These are phyloP conservation scores for Podospora pseudopauciseta DNA, from an alignment of 495 filamentous ascomycete genomes.

Conservation along the genomic window DNA sequence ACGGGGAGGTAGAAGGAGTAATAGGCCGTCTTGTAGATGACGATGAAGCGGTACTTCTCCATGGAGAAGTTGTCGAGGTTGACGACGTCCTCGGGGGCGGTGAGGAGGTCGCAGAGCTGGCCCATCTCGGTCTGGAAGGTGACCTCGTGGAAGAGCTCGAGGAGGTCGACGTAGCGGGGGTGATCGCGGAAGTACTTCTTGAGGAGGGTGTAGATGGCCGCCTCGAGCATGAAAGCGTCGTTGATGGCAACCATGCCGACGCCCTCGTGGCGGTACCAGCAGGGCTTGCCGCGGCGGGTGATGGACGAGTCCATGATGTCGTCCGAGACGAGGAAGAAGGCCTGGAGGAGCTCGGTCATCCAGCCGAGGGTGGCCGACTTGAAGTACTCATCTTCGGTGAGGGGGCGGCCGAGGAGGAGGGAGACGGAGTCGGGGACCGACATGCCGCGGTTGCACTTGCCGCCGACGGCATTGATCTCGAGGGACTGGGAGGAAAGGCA, in stretches of 20 bases:
- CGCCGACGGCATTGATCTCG: conserved; percentile 80
- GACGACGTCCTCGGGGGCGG: conserved; percentile 87
- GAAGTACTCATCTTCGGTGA: conserved; percentile 79
- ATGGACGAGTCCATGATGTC: conserved; percentile 97
- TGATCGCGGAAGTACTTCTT: conserved; percentile 89
- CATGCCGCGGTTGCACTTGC: conserved; percentile 98
- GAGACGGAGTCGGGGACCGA: conserved; percentile 89
- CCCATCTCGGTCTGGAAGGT: conserved; percentile 92
- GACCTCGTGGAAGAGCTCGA: conserved; percentile 94
- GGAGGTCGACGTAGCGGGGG: conserved; percentile 77
- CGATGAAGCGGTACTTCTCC: conserved; percentile 96
- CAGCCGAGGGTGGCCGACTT: conserved; percentile 81
- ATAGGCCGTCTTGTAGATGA: conserved; percentile 98
- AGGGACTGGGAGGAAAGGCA: conserved; percentile 54
- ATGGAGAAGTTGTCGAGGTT: conserved; percentile 90
- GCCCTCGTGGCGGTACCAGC: conserved; percentile 85
- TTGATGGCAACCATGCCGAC: conserved; percentile 97
- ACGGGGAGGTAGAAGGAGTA: conserved; percentile 99
- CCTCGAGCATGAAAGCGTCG: conserved; percentile 94
- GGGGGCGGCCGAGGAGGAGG: conserved; percentile 67
- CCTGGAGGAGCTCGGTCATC: conserved; percentile 96
- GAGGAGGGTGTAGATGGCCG: conserved; percentile 81
- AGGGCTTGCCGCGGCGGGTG: conserved; percentile 87
- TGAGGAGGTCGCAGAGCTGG: conserved; percentile 90
- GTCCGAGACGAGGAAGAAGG: conserved; percentile 97